phyloP scores from a whole-genome alignment of 768 basidiomycete genomes.

The Psilocybe sp. region DNA sequence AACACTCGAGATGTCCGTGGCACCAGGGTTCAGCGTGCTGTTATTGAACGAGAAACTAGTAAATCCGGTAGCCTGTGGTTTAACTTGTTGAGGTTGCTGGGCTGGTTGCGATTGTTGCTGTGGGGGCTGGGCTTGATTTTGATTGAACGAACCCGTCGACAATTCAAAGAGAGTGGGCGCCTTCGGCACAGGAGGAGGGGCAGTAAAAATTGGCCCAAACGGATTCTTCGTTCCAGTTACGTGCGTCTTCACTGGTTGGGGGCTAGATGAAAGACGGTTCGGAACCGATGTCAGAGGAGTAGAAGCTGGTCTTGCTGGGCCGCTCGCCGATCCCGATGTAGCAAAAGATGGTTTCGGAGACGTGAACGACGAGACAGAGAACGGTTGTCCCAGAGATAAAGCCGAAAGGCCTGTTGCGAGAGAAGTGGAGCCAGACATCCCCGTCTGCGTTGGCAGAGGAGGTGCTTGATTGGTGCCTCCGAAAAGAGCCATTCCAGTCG shows the following conservation, averaged over 20 bases:
- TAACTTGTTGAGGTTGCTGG: constrained; percentile 25
- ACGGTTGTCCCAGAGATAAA: constrained; percentile 7
- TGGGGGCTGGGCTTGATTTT: constrained; percentile 15
- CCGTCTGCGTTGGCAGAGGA: constrained; percentile 14
- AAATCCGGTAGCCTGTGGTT: constrained; percentile 18
- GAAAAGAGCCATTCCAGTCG: constrained; percentile 55
- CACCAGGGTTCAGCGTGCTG: constrained; percentile 40
- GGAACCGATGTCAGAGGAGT: constrained; percentile 57
- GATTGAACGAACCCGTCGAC: constrained; percentile 25
- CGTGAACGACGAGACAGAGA: constrained; percentile 14
- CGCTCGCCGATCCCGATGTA: constrained; percentile 16
- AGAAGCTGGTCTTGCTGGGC: constrained; percentile 65
- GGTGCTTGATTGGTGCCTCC: constrained; percentile 17
- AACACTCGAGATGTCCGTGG: constrained; percentile 62
- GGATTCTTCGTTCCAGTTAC: constrained; percentile 95
- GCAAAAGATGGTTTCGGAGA: constrained; percentile 16
- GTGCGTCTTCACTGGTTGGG: constrained; percentile 77
- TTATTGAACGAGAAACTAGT: constrained; percentile 37
- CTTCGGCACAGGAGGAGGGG: constrained; percentile 68
- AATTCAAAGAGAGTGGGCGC: constrained; percentile 82
- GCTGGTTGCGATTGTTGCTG: constrained; percentile 21
- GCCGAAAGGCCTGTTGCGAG: constrained; percentile 9
- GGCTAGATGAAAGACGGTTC: constrained; percentile 37
- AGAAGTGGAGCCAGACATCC: constrained; percentile 12
- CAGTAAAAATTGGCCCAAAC: constrained; percentile 72